Conservation (phyloP, 2,329 filamentous ascomycete genomes). For the Plenodomus biglobosus region DNA sequence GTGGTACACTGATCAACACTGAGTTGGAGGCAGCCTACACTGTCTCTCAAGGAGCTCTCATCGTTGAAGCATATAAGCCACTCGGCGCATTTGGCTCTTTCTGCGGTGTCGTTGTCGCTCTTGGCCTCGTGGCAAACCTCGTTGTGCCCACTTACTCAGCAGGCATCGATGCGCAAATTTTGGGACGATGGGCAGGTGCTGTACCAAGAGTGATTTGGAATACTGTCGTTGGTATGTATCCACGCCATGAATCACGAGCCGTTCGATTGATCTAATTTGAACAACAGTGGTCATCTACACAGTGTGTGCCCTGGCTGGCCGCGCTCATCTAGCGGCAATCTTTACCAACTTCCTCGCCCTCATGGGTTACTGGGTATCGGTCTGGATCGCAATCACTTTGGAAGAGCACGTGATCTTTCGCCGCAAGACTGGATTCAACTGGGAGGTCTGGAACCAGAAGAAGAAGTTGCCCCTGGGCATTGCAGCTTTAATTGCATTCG, state of each 20-base stretch:
- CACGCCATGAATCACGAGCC: too few relatives aligned
- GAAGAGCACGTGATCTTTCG: slow-evolving; percentile 52
- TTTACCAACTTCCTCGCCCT: slow-evolving; percentile 51
- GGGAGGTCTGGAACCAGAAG: slow-evolving; percentile 52
- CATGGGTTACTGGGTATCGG: slow-evolving; percentile 52
- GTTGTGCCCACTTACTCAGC: slow-evolving; percentile 64
- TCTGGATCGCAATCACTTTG: slow-evolving; percentile 51
- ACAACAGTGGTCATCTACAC: slow-evolving; percentile 66
- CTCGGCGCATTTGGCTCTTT: slow-evolving; percentile 67
- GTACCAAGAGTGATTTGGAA: slow-evolving; percentile 68
- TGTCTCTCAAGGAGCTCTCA: slow-evolving; percentile 63
- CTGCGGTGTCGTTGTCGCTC: slow-evolving; percentile 64
- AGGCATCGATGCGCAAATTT: slow-evolving; percentile 68
- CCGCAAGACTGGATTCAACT: slow-evolving; percentile 53
- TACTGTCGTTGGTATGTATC: slow-evolving; percentile 58
- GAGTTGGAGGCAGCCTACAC: slow-evolving; percentile 61
- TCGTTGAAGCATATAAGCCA: slow-evolving; percentile 62
- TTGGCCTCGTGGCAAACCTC: slow-evolving; percentile 67
- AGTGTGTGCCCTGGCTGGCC: slow-evolving; percentile 60
- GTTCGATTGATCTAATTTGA: too few relatives aligned
- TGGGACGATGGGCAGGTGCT: slow-evolving; percentile 59
- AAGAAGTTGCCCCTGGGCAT: slow-evolving; percentile 47
- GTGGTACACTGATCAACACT: slow-evolving; percentile 55
- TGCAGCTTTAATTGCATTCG: slow-evolving; percentile 45
- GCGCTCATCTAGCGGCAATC: slow-evolving; percentile 47